A percentile compares a stretch with the other conserved stretches of the same genome.
These are phyloP conservation scores for Metroxylon sagu DNA, from an alignment of 176 grass and related monocot genomes.

Conservation along the genomic window DNA sequence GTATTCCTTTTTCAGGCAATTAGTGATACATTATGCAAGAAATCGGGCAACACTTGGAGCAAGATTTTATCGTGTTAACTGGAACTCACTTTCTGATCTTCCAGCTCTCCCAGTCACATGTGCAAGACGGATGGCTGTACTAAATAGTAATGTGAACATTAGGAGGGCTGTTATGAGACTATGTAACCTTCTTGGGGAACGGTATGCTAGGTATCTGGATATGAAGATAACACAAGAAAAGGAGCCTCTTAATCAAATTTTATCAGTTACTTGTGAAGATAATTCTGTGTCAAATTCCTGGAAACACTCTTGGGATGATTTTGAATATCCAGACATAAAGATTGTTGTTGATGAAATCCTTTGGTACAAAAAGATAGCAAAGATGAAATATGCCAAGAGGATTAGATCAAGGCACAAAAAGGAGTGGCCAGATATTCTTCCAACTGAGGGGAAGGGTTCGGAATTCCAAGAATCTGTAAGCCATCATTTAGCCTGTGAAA, in stretches of 20 bases:
- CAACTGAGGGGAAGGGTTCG: slow-evolving; percentile 16
- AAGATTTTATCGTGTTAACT: slow-evolving; percentile 62
- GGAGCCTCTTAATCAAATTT: slow-evolving; percentile 25
- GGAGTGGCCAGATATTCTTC: slow-evolving; percentile 14
- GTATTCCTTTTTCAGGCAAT: slow-evolving; percentile 44
- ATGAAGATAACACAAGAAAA: slow-evolving; percentile 31
- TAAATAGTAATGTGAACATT: slow-evolving; percentile 57
- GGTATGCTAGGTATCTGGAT: slow-evolving; percentile 47
- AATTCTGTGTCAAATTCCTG: slow-evolving; percentile 26
- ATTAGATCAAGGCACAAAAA: slow-evolving; percentile 19
- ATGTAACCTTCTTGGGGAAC: slow-evolving; percentile 63
- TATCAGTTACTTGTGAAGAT: slow-evolving; percentile 20
- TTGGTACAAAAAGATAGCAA: slow-evolving; percentile 61
- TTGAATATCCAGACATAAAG: slow-evolving; percentile 73
- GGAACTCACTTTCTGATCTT: slow-evolving; percentile 69
- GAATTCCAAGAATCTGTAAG: slow-evolving; percentile 33
- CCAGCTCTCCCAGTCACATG: slow-evolving; percentile 70
- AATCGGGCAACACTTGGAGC: slow-evolving; percentile 57
- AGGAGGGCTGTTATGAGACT: slow-evolving; percentile 54
- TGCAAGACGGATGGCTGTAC: slow-evolving; percentile 60
- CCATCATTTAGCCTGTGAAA: slow-evolving; percentile 10
- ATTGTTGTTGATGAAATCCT: slow-evolving; percentile 66
- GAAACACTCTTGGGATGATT: slow-evolving; percentile 66
- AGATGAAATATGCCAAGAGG: slow-evolving; percentile 49
- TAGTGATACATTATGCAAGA: slow-evolving; percentile 74